These are phyloP conservation scores for Aspergillus diversus DNA, from an alignment of 495 filamentous ascomycete genomes.

Conservation along the genomic window DNA sequence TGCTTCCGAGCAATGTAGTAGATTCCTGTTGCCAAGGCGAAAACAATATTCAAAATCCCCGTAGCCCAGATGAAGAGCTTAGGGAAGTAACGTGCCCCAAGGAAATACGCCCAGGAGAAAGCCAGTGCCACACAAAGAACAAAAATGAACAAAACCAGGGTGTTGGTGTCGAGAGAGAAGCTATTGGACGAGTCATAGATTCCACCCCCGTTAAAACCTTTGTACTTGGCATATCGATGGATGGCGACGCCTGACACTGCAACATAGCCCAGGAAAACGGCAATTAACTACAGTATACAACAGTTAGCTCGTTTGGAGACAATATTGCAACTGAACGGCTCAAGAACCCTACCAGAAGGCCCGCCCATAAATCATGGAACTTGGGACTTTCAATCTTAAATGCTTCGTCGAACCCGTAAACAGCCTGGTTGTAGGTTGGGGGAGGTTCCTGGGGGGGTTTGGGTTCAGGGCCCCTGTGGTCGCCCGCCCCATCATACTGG, in stretches of 20 bases:
- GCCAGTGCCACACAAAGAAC: conserved; percentile 71
- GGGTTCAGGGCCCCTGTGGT: conserved; percentile 31
- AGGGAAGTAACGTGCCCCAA: conserved; percentile 76
- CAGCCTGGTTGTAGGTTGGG: conserved; percentile 36
- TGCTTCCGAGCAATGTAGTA: conserved; percentile 69
- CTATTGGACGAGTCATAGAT: conserved; percentile 70
- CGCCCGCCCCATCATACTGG: conserved; percentile 23
- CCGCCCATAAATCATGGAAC: conserved; percentile 88
- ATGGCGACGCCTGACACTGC: conserved; percentile 78
- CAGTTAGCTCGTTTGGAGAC: conserved; percentile 1
- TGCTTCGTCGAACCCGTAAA: conserved; percentile 66
- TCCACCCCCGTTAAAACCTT: conserved; percentile 69
- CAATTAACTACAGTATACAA: conserved; percentile 70
- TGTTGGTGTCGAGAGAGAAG: conserved; percentile 77
- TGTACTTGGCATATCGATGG: conserved; percentile 70
- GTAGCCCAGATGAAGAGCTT: conserved; percentile 93
- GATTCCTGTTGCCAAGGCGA: conserved; percentile 69
- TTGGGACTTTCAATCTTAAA: conserved; percentile 84
- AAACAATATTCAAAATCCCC: conserved; percentile 67
- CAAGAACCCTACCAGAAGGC: conserved; percentile 61
- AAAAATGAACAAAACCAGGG: conserved; percentile 81
- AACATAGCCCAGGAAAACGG: conserved; percentile 73
- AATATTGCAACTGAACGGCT: neutral
- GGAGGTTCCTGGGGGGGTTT: conserved; percentile 38
- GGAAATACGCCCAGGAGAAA: conserved; percentile 76